These are phyloP conservation scores for Blastobotrys elegans DNA, from an alignment of 1,139 yeast species.

Conservation along the genomic window DNA sequence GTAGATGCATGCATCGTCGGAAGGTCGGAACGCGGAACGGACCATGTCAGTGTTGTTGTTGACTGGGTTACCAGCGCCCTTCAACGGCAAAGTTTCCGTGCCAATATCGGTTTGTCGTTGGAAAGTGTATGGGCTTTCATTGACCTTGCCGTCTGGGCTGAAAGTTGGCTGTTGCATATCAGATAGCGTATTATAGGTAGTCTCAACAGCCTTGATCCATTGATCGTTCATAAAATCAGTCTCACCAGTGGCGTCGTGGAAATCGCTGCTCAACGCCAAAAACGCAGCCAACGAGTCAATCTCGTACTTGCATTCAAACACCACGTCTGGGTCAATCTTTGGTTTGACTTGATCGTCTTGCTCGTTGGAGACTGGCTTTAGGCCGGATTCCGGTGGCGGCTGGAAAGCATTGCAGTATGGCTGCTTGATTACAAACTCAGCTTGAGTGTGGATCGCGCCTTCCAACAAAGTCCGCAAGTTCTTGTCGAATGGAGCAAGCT, in stretches of 20 bases:
- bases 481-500: constrained; percentile 47
- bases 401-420: constrained; percentile 90
- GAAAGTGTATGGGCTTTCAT: constrained; percentile 49
- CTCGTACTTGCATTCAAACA: constrained; percentile 85
- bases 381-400: constrained; percentile 62
- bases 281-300: constrained; percentile 79
- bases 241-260: constrained; percentile 48
- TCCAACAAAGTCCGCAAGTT: constrained; percentile 47
- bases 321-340: constrained; percentile 58
- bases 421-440: constrained; percentile 49
- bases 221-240: constrained; percentile 39
- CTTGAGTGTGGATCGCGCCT: constrained; percentile 80
- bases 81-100: constrained; percentile 69
- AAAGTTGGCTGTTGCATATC: constrained; percentile 63
- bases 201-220: constrained; percentile 60
- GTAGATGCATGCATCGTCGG: constrained; percentile 75
- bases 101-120: constrained; percentile 68
- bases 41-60: constrained; percentile 60
- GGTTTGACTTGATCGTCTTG: constrained; percentile 65
- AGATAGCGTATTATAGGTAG: constrained; percentile 47
- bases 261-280: constrained; percentile 65
- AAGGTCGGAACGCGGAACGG: constrained; percentile 79
- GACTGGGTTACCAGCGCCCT: constrained; percentile 79
- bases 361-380: constrained; percentile 46
- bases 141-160: constrained; percentile 44